phyloP scores from a whole-genome alignment of 2,329 filamentous ascomycete species.

The Cadophora gregata region DNA sequence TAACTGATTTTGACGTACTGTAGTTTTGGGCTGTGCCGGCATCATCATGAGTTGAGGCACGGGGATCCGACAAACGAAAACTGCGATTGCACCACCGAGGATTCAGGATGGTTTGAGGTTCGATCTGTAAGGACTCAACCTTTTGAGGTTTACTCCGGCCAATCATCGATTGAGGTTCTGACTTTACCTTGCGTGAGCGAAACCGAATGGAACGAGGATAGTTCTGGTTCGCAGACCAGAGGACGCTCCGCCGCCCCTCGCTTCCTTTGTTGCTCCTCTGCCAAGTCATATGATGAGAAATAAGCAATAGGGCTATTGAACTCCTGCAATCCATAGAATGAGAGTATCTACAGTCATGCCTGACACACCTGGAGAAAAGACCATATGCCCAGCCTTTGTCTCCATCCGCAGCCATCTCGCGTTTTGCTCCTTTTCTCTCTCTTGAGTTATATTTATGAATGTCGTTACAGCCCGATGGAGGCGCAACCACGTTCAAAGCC shows the following conservation, averaged over 20 bases:
- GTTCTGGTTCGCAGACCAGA: neutral
- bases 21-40: slow-evolving; percentile 14
- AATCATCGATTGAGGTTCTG: neutral
- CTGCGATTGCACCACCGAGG: neutral
- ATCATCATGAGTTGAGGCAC: neutral
- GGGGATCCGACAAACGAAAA: neutral
- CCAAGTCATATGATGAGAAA: neutral
- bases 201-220: neutral
- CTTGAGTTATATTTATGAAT: neutral
- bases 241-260: neutral
- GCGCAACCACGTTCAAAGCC: neutral
- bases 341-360: neutral
- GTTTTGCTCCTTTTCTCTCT: neutral
- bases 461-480: neutral
- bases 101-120: neutral
- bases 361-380: neutral
- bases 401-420: slow-evolving; percentile 6
- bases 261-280: slow-evolving; percentile 8
- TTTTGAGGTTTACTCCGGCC: neutral
- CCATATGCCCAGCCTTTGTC: neutral
- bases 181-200: neutral
- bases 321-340: neutral
- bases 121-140: neutral
- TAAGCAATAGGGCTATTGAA: neutral
- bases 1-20: slow-evolving; percentile 10